Percentiles rank a stretch among this genome's conserved stretches.
Evolutionary conservation across 2,329 filamentous ascomycete species (phyloP).

Genomic region (Verticillium longisporum): DNA sequence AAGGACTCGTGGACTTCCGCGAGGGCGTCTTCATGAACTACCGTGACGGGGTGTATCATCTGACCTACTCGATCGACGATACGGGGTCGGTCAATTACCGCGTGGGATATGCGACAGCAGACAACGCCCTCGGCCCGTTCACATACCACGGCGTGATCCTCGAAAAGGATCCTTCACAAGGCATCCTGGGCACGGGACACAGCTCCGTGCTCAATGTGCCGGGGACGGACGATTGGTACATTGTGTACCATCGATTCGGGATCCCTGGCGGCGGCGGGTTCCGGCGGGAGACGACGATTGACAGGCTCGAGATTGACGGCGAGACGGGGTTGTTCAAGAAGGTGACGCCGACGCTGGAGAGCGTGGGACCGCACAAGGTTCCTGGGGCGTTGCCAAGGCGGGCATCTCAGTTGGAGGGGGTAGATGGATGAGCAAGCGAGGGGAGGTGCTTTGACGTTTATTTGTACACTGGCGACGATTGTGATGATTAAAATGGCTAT

Average conservation of each 20-base stretch:
- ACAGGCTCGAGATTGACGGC: conserved; percentile 28
- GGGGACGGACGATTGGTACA: conserved; percentile 41
- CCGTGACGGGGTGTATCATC: conserved; percentile 35
- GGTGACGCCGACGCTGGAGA: conserved; percentile 27
- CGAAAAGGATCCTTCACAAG: conserved; percentile 29
- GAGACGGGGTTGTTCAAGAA: conserved; percentile 27
- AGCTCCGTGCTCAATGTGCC: conserved; percentile 38
- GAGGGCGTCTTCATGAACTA: conserved; percentile 36
- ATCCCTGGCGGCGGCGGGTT: conserved; percentile 38
- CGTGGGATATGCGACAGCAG: conserved; percentile 37
- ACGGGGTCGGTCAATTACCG: conserved; percentile 38
- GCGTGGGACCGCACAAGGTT: conserved; percentile 16
- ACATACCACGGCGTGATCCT: conserved; percentile 36
- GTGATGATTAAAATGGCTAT: too few species aligned
- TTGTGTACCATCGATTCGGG: conserved; percentile 39
- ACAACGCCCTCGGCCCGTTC: conserved; percentile 31
- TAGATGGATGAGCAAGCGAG: background rate
- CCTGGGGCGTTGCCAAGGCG: background rate
- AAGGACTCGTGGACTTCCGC: conserved; percentile 33
- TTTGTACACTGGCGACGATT: too few species aligned
- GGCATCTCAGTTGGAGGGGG: background rate
- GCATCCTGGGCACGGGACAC: conserved; percentile 38
- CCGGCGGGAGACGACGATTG: conserved; percentile 34
- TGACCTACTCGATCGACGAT: conserved; percentile 41
- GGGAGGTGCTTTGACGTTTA: background rate